Evolutionary conservation across 495 filamentous ascomycete species (phyloP).

Genomic region (Hypoxylon subgilvum): DNA sequence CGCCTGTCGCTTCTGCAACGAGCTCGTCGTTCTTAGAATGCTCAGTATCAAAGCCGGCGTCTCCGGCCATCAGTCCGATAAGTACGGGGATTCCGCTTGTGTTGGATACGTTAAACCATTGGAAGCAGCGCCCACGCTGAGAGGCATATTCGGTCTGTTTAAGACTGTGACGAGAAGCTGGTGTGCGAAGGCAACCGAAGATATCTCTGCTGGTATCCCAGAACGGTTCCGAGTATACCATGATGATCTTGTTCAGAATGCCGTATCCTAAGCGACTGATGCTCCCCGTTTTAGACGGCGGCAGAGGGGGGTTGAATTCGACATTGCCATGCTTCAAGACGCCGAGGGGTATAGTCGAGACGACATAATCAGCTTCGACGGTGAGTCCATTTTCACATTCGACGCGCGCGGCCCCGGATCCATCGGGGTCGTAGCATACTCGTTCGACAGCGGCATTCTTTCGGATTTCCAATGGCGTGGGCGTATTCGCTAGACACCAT

Average conservation of each 20-base stretch:
- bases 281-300: slow-evolving; percentile 79
- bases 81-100: slow-evolving; percentile 86
- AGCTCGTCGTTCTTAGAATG: slow-evolving; percentile 72
- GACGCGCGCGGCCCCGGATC: slow-evolving; percentile 57
- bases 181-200: slow-evolving; percentile 85
- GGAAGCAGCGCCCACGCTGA: slow-evolving; percentile 81
- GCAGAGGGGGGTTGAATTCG: slow-evolving; percentile 81
- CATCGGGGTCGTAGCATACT: slow-evolving; percentile 40
- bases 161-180: slow-evolving; percentile 56
- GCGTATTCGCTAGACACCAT: slow-evolving; percentile 76
- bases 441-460: slow-evolving; percentile 59
- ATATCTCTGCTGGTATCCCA: slow-evolving; percentile 94
- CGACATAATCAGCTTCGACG: slow-evolving; percentile 82
- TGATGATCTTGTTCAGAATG: slow-evolving; percentile 90
- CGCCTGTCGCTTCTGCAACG: slow-evolving; percentile 75
- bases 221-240: slow-evolving; percentile 88
- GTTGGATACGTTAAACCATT: slow-evolving; percentile 95
- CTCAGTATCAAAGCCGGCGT: slow-evolving; percentile 90
- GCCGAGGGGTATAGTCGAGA: slow-evolving; percentile 87
- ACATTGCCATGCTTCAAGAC: slow-evolving; percentile 80
- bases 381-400: slow-evolving; percentile 79
- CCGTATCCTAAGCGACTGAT: slow-evolving; percentile 93
- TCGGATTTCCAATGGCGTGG: slow-evolving; percentile 78
- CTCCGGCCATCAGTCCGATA: slow-evolving; percentile 93
- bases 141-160: slow-evolving; percentile 60